Evolutionary conservation across 306 rosid genomes (phyloP), one percentile per base, ranked within the genome.

Genomic region (Canavalia ensiformis): DNA sequence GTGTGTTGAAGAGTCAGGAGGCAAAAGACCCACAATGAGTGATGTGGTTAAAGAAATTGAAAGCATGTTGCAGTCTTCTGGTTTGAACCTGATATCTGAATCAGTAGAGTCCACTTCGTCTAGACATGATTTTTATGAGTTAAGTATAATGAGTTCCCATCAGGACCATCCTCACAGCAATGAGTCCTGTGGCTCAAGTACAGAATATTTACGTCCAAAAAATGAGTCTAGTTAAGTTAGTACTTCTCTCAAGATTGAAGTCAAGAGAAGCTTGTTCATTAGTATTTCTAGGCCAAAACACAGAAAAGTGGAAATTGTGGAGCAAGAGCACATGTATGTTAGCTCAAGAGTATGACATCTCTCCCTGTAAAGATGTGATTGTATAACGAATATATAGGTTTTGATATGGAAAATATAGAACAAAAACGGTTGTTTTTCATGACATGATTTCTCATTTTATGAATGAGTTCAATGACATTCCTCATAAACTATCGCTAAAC

Each of bases 41-140:
- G 83, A 84, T 31, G 94, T 89, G 50, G 94, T 87, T 31, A 89
- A 87, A 78, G 92, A 71, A 81, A 73, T 91, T 41, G 91, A 90
- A 68, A 58, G 65, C 63, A 79, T 88, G 1, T 33, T 84, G 76
- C 68, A 71, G 62, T 74, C 77, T 8, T 81, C 66, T 66, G 83
- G 84, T 73, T 33, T 80, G 68, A 80, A 87, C 77, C 50, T 74
- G 4, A 18, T 31, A 62, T 65, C 84, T 30, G 86, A 58, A 29
- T 81, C 89, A 44, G 44, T 51, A 51, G 42, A 69, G 30, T 65
- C 86, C 49, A 50, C 74, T 60, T 84, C 89, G 28, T 29, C 85
- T 55, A 80, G 76, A 66, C 55, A 59, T 72, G 78, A 5, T 47
- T 52, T 4, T 49, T 42, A 76, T 2, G 83, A 52, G 33, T 49